Evolutionary conservation across 2,329 filamentous ascomycete species (phyloP).

Genomic region (Penicillium crustosum): DNA sequence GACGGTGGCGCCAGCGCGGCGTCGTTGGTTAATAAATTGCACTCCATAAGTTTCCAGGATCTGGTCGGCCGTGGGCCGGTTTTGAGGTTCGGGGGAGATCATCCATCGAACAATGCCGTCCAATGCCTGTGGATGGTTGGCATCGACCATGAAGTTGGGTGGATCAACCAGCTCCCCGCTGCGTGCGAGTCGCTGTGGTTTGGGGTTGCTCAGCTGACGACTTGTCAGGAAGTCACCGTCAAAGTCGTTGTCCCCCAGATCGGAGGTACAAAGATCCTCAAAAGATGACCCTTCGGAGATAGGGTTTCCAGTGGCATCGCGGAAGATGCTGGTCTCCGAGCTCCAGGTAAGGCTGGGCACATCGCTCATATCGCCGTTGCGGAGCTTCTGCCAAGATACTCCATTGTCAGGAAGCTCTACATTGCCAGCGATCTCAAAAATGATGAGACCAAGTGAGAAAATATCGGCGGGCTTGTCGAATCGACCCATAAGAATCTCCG

Average conservation of each 20-base stretch:
- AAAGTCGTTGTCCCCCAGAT: constrained; percentile 47
- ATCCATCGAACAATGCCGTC: constrained; percentile 85
- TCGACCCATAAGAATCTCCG: constrained; percentile 81
- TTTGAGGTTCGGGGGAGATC: constrained; percentile 71
- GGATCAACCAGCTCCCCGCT: constrained; percentile 65
- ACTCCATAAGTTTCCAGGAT: constrained; percentile 72
- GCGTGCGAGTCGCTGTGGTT: constrained; percentile 36
- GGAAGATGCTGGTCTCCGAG: constrained; percentile 65
- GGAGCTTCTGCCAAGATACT: constrained; percentile 82
- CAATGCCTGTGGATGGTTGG: constrained; percentile 69
- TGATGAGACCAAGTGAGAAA: constrained; percentile 90
- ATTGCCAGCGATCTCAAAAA: constrained; percentile 92
- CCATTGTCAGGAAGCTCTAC: constrained; percentile 93
- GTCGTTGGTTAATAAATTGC: constrained; percentile 73
- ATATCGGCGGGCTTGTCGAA: constrained; percentile 91
- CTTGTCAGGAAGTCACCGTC: constrained; percentile 39
- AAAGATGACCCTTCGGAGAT: constrained; percentile 49
- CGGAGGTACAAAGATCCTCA: constrained; percentile 45
- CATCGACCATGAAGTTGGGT: constrained; percentile 85
- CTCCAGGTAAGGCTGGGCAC: constrained; percentile 85
- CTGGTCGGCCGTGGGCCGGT: constrained; percentile 72
- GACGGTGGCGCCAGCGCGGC: constrained; percentile 85
- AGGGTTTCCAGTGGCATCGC: constrained; percentile 73
- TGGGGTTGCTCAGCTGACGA: constrained; percentile 26
- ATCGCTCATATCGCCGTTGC: constrained; percentile 84